Evolutionary conservation across 2,329 filamentous ascomycete species (phyloP).

Genomic region (Penicillium palitans): DNA sequence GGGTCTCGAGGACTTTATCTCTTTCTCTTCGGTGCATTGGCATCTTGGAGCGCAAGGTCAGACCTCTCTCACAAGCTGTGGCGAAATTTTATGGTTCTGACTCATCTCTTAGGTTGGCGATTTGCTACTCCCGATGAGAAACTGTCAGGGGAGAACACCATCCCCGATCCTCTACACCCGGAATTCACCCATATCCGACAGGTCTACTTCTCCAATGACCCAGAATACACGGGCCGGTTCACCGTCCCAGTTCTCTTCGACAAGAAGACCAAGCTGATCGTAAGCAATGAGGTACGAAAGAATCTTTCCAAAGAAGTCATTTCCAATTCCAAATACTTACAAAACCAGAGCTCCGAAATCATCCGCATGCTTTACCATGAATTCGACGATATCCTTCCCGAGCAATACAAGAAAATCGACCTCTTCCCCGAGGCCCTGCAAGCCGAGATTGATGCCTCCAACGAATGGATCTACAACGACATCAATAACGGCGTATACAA

Average conservation of each 20-base stretch:
- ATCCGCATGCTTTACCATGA: conserved; percentile 82
- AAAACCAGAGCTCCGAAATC: conserved; percentile 68
- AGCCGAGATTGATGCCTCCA: conserved; percentile 69
- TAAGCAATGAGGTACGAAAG: conserved; percentile 75
- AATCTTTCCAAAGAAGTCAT: background rate
- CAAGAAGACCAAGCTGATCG: conserved; percentile 69
- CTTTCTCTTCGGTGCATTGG: conserved; percentile 86
- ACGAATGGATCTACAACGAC: conserved; percentile 75
- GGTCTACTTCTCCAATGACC: conserved; percentile 74
- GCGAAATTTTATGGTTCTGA: background rate
- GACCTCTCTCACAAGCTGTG: conserved; percentile 20
- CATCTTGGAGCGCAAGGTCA: conserved; percentile 69
- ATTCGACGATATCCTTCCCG: conserved; percentile 71
- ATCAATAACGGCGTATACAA: conserved; percentile 56
- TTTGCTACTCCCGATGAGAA: conserved; percentile 69
- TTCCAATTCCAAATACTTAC: conserved; percentile 1
- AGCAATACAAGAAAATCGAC: conserved; percentile 60
- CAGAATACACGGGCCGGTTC: conserved; percentile 73
- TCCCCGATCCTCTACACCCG: conserved; percentile 60
- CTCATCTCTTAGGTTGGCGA: conserved; percentile 66
- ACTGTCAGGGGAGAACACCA: conserved; percentile 56
- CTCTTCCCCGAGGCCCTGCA: conserved; percentile 68
- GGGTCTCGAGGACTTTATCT: conserved; percentile 82
- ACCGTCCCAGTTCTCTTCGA: conserved; percentile 84
- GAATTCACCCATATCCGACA: conserved; percentile 72